These are phyloP conservation scores for Posidonia oceanica DNA, from an alignment of 116 monocot species.

Conservation along the genomic window DNA sequence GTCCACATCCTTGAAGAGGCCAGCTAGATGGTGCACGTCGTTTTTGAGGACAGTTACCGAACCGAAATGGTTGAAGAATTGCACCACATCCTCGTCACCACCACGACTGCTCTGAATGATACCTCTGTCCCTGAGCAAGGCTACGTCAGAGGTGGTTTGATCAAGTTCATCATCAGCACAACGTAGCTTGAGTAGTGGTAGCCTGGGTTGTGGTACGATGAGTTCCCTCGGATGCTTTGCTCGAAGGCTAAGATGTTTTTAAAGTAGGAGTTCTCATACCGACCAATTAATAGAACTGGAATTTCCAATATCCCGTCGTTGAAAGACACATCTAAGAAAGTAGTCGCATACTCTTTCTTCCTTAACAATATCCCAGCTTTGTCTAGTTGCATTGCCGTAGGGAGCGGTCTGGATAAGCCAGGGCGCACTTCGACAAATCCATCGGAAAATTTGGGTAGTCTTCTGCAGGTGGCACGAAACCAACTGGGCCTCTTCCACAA, in stretches of 20 bases:
- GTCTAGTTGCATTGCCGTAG: no score
- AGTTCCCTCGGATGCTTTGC: conserved; percentile 6
- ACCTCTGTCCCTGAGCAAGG: conserved; percentile 2
- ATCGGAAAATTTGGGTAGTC: no score
- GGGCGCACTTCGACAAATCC: no score
- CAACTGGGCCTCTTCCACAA: no score
- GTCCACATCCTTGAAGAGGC: neutral
- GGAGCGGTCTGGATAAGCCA: no score
- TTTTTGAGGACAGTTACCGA: neutral
- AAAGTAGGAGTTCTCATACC: neutral
- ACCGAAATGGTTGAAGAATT: conserved; percentile 9
- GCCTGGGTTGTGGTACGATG: no score
- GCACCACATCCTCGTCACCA: neutral
- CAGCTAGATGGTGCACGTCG: neutral
- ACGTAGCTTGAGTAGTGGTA: conserved; percentile 18
- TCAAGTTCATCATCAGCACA: conserved; percentile 11
- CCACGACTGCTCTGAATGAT: conserved; percentile 10
- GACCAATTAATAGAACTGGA: neutral
- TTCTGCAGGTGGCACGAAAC: no score
- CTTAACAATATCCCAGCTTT: no score
- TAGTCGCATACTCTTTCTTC: no score
- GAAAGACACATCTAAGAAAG: no score
- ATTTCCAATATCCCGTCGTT: conserved; percentile 3
- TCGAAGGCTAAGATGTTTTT: conserved; percentile 31
- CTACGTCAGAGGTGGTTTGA: conserved; percentile 5